These are phyloP conservation scores for Gracilaria gracilis DNA, from an alignment of 23 red algal genomes.

Conservation along the genomic window DNA sequence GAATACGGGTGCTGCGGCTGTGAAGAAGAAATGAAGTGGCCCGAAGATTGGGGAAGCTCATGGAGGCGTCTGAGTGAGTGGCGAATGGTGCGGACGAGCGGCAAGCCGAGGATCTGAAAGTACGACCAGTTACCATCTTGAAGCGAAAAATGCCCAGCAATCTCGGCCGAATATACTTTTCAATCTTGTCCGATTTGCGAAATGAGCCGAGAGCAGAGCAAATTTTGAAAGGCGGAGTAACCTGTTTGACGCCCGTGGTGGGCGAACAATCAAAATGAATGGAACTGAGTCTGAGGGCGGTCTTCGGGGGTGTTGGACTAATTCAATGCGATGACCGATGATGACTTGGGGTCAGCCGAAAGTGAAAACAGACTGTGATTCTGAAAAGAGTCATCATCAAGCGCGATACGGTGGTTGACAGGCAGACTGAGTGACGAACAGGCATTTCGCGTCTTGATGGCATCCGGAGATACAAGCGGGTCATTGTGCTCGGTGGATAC, in stretches of 20 bases:
- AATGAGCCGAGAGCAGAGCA: background rate
- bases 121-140: conserved; percentile 16
- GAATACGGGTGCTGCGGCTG: too few relatives aligned
- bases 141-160: conserved; percentile 27
- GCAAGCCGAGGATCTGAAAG: too few relatives aligned
- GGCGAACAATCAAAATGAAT: conserved; percentile 4
- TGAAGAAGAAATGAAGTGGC: too few relatives aligned
- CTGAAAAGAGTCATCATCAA: conserved; percentile 22
- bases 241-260: background rate
- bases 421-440: background rate
- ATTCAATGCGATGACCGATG: background rate
- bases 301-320: conserved; percentile 7
- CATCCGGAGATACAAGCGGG: conserved; percentile 16
- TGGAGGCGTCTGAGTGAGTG: too few relatives aligned
- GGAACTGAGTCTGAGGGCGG: background rate
- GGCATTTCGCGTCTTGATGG: background rate
- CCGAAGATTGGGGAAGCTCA: too few relatives aligned
- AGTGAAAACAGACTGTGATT: background rate
- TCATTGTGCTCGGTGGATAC: conserved; percentile 12
- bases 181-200: conserved; percentile 19
- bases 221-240: background rate
- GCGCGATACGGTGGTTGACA: conserved; percentile 20
- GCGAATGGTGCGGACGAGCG: too few relatives aligned
- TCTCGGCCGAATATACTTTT: conserved; percentile 21
- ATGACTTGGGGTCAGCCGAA: background rate